Conservation (phyloP, 768 basidiomycete species). For the Mrakia frigida region DNA sequence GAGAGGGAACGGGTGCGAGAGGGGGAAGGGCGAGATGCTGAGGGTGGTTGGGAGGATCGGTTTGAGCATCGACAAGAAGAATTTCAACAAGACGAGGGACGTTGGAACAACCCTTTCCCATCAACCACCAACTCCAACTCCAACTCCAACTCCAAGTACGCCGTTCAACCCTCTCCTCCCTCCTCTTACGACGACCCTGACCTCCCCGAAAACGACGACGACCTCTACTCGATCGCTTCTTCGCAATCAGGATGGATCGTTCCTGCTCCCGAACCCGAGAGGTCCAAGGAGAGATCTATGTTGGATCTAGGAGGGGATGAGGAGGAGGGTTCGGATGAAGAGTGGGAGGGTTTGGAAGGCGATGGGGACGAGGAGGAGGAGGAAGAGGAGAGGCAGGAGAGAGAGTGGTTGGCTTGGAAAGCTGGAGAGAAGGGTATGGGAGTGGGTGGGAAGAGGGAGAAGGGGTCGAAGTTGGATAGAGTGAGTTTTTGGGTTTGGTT, state of each 20-base stretch:
- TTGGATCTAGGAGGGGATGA: background rate
- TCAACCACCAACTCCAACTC: too few species aligned
- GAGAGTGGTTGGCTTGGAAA: slow-evolving; percentile 10
- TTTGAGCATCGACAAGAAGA: too few species aligned
- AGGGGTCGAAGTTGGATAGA: background rate
- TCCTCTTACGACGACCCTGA: background rate
- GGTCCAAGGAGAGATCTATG: background rate
- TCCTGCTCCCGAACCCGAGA: background rate
- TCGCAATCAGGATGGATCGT: background rate
- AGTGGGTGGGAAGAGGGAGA: background rate
- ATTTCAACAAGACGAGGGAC: too few species aligned
- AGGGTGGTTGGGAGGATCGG: too few species aligned
- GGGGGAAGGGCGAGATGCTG: too few species aligned
- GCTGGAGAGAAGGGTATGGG: background rate
- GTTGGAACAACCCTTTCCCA: too few species aligned
- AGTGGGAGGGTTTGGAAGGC: too few species aligned
- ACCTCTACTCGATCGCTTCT: background rate
- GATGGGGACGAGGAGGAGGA: background rate
- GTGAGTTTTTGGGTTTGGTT: background rate
- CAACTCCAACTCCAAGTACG: too few species aligned
- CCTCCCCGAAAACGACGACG: background rate
- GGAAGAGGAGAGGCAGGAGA: slow-evolving; percentile 9
- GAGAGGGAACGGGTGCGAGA: too few species aligned
- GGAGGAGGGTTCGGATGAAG: background rate
- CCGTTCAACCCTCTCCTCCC: background rate